Evolutionary conservation across 2,329 filamentous ascomycete genomes (phyloP).

Genomic region (Talaromyces sp.): DNA sequence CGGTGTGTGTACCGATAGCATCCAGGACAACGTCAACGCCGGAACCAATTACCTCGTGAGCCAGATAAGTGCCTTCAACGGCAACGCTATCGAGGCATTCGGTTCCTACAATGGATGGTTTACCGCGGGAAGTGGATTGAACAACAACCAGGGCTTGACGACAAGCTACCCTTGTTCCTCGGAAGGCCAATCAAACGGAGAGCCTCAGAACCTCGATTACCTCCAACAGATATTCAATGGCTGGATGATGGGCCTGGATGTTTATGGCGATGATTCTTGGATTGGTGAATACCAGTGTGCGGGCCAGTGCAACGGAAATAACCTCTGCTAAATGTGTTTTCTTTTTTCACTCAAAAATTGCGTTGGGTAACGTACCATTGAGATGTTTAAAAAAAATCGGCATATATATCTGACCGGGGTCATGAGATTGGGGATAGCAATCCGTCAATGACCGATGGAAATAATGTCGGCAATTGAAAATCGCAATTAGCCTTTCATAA

Average conservation of each 20-base stretch:
- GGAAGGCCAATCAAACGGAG: slow-evolving; percentile 29
- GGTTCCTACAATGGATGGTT: slow-evolving; percentile 41
- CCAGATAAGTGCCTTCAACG: slow-evolving; percentile 24
- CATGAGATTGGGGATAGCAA: background rate
- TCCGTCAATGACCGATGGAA: background rate
- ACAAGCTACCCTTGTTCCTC: slow-evolving; percentile 27
- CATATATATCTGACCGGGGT: background rate
- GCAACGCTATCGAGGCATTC: slow-evolving; percentile 34
- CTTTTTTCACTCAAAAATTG: background rate
- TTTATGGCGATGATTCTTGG: slow-evolving; percentile 30
- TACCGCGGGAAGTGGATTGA: slow-evolving; percentile 28
- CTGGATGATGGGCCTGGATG: slow-evolving; percentile 36
- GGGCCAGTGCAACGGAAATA: slow-evolving; percentile 22
- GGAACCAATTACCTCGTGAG: slow-evolving; percentile 31
- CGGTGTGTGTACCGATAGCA: slow-evolving; percentile 32
- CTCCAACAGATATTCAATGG: slow-evolving; percentile 38
- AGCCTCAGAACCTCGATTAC: slow-evolving; percentile 38
- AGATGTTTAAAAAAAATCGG: background rate
- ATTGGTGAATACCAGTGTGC: slow-evolving; percentile 24
- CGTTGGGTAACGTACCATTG: background rate
- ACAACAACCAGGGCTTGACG: slow-evolving; percentile 31
- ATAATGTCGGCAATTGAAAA: background rate
- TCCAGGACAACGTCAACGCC: slow-evolving; percentile 37
- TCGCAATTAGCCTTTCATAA: background rate
- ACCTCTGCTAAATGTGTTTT: slow-evolving; percentile 18